Evolutionary conservation across 257 asterid species (phyloP).

Genomic region (Ilex aquifolium): DNA sequence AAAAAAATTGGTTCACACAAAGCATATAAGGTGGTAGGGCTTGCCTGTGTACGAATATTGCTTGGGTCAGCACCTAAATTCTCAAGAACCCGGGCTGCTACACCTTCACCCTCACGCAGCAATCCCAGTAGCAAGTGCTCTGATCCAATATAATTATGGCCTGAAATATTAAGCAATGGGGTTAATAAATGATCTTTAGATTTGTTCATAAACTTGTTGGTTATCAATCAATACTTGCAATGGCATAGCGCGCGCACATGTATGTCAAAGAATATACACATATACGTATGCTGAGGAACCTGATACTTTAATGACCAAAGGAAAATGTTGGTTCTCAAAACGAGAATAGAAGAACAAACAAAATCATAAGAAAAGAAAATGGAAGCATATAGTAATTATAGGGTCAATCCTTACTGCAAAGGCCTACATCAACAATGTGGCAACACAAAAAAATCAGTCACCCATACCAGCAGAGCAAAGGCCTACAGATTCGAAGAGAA

Average conservation of each 20-base stretch:
- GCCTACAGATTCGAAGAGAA: background rate
- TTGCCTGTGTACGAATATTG: conserved; percentile 87
- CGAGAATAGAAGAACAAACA: too few relatives aligned
- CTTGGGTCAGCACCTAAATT: conserved; percentile 93
- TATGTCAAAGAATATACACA: too few relatives aligned
- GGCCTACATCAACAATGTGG: too few relatives aligned
- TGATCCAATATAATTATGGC: conserved; percentile 98
- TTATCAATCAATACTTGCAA: too few relatives aligned
- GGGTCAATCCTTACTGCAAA: too few relatives aligned
- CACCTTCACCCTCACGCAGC: conserved; percentile 98
- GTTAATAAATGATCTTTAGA: background rate
- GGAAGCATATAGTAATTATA: too few relatives aligned
- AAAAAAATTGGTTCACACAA: background rate
- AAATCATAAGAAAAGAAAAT: too few relatives aligned
- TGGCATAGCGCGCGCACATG: too few relatives aligned
- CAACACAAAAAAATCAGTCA: background rate
- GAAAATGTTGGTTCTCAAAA: too few relatives aligned
- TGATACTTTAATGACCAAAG: too few relatives aligned
- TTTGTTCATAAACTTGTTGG: too few relatives aligned
- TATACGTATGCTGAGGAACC: too few relatives aligned
- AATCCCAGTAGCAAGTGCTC: conserved; percentile 95
- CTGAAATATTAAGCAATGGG: conserved; percentile 31
- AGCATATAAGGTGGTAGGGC: conserved; percentile 1
- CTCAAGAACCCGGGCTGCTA: conserved; percentile 96
- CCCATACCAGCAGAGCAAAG: conserved; percentile 5